Percentiles rank a stretch among this genome's conserved stretches.
phyloP scores from a whole-genome alignment of 768 basidiomycete species.

The Paxillus involutus region DNA sequence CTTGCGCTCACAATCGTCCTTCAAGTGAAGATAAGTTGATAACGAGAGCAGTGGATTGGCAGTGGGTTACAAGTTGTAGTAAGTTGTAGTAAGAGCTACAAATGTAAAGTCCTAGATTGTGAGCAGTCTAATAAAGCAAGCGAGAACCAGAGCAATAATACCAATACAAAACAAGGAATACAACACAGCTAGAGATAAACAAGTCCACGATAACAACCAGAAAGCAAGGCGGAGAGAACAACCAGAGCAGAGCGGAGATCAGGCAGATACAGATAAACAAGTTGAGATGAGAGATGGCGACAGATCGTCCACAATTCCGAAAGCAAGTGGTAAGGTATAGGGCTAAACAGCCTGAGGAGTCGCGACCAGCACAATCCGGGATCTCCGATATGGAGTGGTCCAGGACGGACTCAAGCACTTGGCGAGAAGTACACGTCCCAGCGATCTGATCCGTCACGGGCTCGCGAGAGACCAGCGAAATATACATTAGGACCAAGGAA shows the following conservation, averaged over 20 bases:
- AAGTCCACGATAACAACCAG: neutral
- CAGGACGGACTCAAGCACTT: constrained; percentile 12
- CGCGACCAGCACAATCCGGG: neutral
- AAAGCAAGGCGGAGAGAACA: neutral
- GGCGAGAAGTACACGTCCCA: constrained; percentile 30
- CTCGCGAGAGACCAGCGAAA: constrained; percentile 31
- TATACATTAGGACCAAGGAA: constrained; percentile 32
- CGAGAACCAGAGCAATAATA: neutral
- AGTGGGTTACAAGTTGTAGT: neutral
- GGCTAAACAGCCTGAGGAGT: neutral
- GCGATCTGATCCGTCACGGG: constrained; percentile 24
- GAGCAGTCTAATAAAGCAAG: neutral
- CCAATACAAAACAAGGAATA: neutral
- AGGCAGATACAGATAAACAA: neutral
- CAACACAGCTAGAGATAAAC: neutral
- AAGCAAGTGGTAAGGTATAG: neutral
- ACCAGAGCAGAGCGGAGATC: neutral
- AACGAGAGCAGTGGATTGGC: neutral
- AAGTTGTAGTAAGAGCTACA: neutral
- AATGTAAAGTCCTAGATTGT: neutral
- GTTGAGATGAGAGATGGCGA: neutral
- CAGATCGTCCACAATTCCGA: neutral
- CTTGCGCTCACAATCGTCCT: neutral
- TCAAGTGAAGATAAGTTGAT: neutral
- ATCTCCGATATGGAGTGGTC: neutral